Evolutionary conservation across 306 rosid species (phyloP), one percentile per base, ranked within the genome.

Genomic region (Rosa persica): DNA sequence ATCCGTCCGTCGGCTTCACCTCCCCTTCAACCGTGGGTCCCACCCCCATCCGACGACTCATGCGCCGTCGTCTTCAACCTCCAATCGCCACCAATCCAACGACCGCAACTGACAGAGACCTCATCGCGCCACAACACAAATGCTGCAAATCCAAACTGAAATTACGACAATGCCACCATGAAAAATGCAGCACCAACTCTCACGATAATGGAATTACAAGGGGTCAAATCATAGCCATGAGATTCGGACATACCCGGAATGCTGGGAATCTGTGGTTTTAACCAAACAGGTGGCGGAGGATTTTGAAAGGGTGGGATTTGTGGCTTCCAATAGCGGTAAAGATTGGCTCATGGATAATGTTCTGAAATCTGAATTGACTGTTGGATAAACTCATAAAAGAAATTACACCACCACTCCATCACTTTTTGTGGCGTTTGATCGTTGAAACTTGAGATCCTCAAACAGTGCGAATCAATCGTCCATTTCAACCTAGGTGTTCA

Each of bases 51-150:
- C 55, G 13, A 16, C 49, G 65, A 0, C 34, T 69, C 44, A n/a
- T 40, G 52, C 70, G 74, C 86, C 80, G 60, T 79, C 80, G 67
- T 27, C 67, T 61, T 79, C 47, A 16, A 83, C 80, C 83, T 13
- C 52, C 15, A 57, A 67, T 11, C 23, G 16, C 16, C 48, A 12
- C 58, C n/a, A 43, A 44, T 2, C 67, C 46, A 43, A 40, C 74
- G 17, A 39, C 80, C 6, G 25, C 34, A 17, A 23, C 46, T 43
- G 55, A 39, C 65, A 25, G 48, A 25, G 46, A 60, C 52, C 36
- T 52, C n/a, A 43, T 8, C 51, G 47, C 42, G 11, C 4, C 7
- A 27, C 27, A 57, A 58, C 71, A n/a, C 6, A 62, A 19, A 47
- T 25, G 27, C 82, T 27, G 42, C 65, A 49, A 40, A 39, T 51